Conservation (phyloP, 768 basidiomycete genomes). For the Tephrocybe sp. region DNA sequence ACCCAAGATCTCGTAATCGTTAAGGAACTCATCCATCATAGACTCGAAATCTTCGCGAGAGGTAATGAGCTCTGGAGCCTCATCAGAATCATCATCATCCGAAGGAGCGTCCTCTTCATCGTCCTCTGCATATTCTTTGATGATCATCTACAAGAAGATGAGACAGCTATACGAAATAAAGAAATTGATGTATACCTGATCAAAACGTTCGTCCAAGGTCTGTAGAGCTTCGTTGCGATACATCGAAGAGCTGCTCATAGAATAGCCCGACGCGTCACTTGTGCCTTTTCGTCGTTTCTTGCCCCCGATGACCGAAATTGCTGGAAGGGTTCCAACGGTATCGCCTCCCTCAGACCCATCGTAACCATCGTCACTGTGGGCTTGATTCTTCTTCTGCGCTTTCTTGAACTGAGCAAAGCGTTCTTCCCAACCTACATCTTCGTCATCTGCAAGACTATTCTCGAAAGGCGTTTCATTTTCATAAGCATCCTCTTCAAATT, state of each 20-base stretch:
- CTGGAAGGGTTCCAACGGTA: slow-evolving; percentile 73
- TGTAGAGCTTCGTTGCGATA: slow-evolving; percentile 86
- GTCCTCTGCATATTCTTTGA: slow-evolving; percentile 70
- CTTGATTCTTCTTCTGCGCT: slow-evolving; percentile 43
- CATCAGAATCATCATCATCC: slow-evolving; percentile 47
- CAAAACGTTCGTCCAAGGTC: slow-evolving; percentile 90
- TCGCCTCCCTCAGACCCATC: slow-evolving; percentile 69
- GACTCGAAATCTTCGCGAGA: slow-evolving; percentile 85
- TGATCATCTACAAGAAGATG: slow-evolving; percentile 54
- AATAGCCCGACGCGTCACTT: slow-evolving; percentile 90
- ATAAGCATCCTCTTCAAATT: slow-evolving; percentile 57
- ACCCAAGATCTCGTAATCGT: slow-evolving; percentile 86
- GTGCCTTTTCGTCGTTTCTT: slow-evolving; percentile 68
- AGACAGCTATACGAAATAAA: not conserved
- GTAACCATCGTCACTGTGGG: slow-evolving; percentile 49
- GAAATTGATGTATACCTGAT: slow-evolving; percentile 55
- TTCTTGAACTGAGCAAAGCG: slow-evolving; percentile 79
- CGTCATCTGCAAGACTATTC: slow-evolving; percentile 24
- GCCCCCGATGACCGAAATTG: slow-evolving; percentile 75
- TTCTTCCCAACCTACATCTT: slow-evolving; percentile 60
- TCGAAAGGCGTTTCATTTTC: slow-evolving; percentile 23
- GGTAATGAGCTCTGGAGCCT: slow-evolving; percentile 72
- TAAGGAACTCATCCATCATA: slow-evolving; percentile 92
- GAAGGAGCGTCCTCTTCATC: slow-evolving; percentile 31
- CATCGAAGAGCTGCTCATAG: slow-evolving; percentile 97